These are phyloP conservation scores for Cajanus cajan DNA, from an alignment of 306 rosid species.

Conservation along the genomic window DNA sequence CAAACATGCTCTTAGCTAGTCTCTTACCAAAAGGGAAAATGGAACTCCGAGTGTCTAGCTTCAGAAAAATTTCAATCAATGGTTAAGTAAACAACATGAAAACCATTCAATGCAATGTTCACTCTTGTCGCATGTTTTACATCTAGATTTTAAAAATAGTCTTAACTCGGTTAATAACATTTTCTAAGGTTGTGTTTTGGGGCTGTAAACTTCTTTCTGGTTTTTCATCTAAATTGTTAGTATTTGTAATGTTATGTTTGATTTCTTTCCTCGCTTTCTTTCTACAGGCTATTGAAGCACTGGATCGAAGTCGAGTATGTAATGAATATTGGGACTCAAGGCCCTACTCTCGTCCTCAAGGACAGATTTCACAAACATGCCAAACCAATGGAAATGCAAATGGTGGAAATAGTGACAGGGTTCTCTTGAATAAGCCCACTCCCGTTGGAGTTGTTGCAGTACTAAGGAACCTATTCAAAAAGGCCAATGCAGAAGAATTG, in stretches of 20 bases:
- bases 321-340: slow-evolving; percentile 94
- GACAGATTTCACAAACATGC: slow-evolving; percentile 66
- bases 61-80: not conserved
- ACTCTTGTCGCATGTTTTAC: not conserved
- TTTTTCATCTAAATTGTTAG: not conserved
- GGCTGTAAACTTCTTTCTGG: not conserved
- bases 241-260: not conserved
- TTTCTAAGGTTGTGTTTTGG: not conserved
- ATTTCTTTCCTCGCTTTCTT: slow-evolving; percentile 12
- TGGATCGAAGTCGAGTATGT: slow-evolving; percentile 78
- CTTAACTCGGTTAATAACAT: not conserved
- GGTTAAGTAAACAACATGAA: not conserved
- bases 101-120: not conserved
- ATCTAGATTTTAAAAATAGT: not conserved
- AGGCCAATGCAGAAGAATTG: slow-evolving; percentile 73
- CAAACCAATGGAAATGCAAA: slow-evolving; percentile 37
- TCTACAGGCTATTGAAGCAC: slow-evolving; percentile 84
- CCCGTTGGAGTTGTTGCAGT: slow-evolving; percentile 38
- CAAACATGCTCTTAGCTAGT: not conserved
- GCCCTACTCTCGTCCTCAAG: slow-evolving; percentile 90
- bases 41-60: not conserved
- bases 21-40: not conserved
- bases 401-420: slow-evolving; percentile 43
- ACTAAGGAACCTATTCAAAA: slow-evolving; percentile 59
- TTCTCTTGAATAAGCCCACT: slow-evolving; percentile 19